Conservation (phyloP, 2,329 filamentous ascomycete genomes). For the Verticillium tricorpus region DNA sequence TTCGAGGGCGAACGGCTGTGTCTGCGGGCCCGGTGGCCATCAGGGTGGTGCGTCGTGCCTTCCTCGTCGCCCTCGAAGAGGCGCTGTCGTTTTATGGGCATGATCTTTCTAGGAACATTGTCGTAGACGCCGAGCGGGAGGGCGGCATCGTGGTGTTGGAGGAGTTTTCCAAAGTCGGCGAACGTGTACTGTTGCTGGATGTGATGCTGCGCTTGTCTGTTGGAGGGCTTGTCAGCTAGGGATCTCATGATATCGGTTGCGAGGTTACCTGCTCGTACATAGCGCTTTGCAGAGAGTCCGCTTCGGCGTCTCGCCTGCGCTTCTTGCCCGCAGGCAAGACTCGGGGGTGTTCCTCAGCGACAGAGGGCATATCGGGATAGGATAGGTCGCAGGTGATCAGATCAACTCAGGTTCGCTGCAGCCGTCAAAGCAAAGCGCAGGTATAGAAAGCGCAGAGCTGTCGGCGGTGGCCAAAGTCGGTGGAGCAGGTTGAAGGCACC, state of each 20-base stretch:
- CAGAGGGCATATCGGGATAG: constrained; percentile 9
- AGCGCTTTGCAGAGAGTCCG: constrained; percentile 5
- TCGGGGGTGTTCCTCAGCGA: constrained; percentile 13
- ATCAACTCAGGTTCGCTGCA: neutral
- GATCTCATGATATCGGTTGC: neutral
- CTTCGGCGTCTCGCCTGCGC: constrained; percentile 14
- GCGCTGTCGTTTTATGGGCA: neutral
- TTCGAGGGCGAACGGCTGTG: constrained; percentile 1
- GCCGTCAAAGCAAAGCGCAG: neutral
- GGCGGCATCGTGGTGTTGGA: neutral
- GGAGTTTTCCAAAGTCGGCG: neutral
- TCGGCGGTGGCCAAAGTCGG: neutral
- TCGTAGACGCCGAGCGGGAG: neutral
- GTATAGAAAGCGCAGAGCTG: neutral
- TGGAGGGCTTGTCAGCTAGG: neutral
- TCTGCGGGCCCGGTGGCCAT: neutral
- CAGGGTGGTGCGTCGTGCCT: neutral
- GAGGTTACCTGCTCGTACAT: constrained; percentile 10
- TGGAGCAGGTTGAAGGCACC: neutral
- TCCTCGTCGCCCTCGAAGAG: neutral
- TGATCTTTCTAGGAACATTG: constrained; percentile 1
- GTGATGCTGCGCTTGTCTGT: neutral
- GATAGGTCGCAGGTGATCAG: neutral
- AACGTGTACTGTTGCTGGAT: neutral
- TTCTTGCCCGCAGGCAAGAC: constrained; percentile 9